Evolutionary conservation across 768 basidiomycete species (phyloP).

Genomic region (Asterophora parasitica): DNA sequence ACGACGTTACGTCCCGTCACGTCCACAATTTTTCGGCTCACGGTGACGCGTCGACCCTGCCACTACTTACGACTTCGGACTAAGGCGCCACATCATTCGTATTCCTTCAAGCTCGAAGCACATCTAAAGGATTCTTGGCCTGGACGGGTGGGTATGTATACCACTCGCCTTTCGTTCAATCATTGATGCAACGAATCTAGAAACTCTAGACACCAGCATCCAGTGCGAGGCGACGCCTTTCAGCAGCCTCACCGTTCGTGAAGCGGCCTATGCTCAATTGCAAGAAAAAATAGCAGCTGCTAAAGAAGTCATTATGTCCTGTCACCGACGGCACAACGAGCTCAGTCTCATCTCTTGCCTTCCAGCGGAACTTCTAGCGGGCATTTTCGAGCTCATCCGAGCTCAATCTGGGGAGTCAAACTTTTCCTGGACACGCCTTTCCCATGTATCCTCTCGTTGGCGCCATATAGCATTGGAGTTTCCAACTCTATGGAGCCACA

Average conservation of each 20-base stretch:
- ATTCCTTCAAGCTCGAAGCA: too few relatives aligned
- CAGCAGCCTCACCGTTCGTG: not conserved
- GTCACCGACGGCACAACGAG: not conserved
- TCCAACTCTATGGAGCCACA: not conserved
- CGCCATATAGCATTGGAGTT: constrained; percentile 1
- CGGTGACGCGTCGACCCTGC: too few relatives aligned
- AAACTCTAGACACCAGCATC: too few relatives aligned
- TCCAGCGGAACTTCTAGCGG: not conserved
- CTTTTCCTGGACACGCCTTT: constrained; percentile 1
- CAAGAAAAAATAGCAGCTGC: not conserved
- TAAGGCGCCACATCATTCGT: too few relatives aligned
- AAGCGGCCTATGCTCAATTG: not conserved
- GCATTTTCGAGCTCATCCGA: not conserved
- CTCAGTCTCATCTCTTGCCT: not conserved
- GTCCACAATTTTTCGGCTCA: too few relatives aligned
- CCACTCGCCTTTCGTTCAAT: too few relatives aligned
- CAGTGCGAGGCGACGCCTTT: too few relatives aligned
- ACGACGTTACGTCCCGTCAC: too few relatives aligned
- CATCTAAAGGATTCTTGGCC: too few relatives aligned
- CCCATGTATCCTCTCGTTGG: constrained; percentile 5
- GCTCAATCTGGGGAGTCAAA: not conserved
- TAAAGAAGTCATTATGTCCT: not conserved
- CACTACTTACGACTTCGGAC: too few relatives aligned
- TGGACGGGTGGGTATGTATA: too few relatives aligned
- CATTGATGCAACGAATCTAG: too few relatives aligned